Evolutionary conservation across 139 green algal species (phyloP).

Genomic region (Chlamydomonas sphaeroides): DNA sequence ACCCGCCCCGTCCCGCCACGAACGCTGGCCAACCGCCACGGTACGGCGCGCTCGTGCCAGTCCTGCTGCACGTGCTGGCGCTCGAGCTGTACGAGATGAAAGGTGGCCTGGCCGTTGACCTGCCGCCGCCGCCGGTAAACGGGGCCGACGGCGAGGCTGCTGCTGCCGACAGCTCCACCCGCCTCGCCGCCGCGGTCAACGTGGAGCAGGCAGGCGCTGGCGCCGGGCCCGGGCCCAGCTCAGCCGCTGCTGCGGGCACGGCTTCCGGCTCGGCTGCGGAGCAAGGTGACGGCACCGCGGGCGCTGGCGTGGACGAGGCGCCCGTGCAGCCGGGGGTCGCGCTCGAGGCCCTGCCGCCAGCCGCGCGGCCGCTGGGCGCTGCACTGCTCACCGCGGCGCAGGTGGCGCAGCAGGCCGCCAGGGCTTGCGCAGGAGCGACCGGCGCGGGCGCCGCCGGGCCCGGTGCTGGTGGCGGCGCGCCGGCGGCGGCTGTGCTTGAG

Average conservation of each 20-base stretch:
- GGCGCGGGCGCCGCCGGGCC: not conserved
- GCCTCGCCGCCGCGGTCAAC: not conserved
- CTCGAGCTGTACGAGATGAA: slow-evolving; percentile 38
- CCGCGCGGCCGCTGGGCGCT: not conserved
- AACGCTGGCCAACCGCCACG: not conserved
- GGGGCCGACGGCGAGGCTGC: not conserved
- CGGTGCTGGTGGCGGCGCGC: not conserved
- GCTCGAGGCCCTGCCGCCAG: slow-evolving; percentile 9
- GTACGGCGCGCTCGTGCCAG: not conserved
- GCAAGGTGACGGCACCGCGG: too few relatives aligned
- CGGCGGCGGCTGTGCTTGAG: slow-evolving; percentile 20
- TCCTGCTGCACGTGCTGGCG: slow-evolving; percentile 46
- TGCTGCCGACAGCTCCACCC: not conserved
- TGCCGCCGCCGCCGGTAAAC: not conserved
- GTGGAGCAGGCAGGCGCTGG: not conserved
- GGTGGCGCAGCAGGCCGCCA: not conserved
- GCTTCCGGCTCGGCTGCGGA: too few relatives aligned
- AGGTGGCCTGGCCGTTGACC: not conserved
- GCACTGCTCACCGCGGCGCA: not conserved
- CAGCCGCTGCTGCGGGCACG: not conserved
- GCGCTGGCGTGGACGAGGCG: too few relatives aligned
- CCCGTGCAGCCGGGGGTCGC: too few relatives aligned
- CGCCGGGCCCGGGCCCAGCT: not conserved
- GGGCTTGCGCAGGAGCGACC: not conserved
- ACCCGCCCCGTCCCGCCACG: not conserved